Conservation (phyloP, 2,329 filamentous ascomycete species). For the Epichloe uncinata region DNA sequence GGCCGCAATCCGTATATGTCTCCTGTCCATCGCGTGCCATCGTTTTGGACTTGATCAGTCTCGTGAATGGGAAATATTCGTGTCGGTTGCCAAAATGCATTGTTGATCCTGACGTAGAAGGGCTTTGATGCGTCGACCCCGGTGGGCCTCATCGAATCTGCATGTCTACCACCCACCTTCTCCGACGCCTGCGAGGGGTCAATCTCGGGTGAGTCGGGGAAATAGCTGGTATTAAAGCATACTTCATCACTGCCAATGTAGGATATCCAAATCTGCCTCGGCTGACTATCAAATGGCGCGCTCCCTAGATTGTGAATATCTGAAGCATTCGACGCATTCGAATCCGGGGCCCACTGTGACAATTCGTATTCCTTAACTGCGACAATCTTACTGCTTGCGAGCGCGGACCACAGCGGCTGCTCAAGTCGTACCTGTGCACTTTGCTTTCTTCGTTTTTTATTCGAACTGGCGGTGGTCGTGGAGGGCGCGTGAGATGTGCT, state of each 20-base stretch:
- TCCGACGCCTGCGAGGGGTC: constrained; percentile 17
- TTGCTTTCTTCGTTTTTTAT: constrained; percentile 78
- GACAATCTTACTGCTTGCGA: constrained; percentile 92
- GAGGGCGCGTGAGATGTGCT: constrained; percentile 10
- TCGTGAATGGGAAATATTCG: constrained; percentile 43
- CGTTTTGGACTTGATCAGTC: constrained; percentile 16
- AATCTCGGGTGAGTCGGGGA: constrained; percentile 28
- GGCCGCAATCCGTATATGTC: constrained; percentile 58
- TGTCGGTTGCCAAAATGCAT: constrained; percentile 67
- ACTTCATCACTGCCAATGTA: constrained; percentile 69
- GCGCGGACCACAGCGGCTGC: constrained; percentile 86
- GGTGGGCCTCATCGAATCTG: constrained; percentile 20
- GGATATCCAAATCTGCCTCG: constrained; percentile 66
- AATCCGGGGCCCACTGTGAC: constrained; percentile 62
- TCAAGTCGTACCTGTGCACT: constrained; percentile 81
- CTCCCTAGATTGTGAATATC: constrained; percentile 65
- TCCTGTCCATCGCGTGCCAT: constrained; percentile 49
- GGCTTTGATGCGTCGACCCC: constrained; percentile 58
- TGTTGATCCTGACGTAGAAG: constrained; percentile 68
- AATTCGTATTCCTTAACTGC: constrained; percentile 86
- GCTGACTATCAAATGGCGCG: constrained; percentile 56
- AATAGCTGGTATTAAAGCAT: constrained; percentile 60
- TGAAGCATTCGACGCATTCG: constrained; percentile 59
- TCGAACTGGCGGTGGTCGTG: constrained; percentile 31
- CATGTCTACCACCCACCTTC: constrained; percentile 17